These are phyloP conservation scores for Lachnellula cervina DNA, from an alignment of 2,329 filamentous ascomycete species.

Conservation along the genomic window DNA sequence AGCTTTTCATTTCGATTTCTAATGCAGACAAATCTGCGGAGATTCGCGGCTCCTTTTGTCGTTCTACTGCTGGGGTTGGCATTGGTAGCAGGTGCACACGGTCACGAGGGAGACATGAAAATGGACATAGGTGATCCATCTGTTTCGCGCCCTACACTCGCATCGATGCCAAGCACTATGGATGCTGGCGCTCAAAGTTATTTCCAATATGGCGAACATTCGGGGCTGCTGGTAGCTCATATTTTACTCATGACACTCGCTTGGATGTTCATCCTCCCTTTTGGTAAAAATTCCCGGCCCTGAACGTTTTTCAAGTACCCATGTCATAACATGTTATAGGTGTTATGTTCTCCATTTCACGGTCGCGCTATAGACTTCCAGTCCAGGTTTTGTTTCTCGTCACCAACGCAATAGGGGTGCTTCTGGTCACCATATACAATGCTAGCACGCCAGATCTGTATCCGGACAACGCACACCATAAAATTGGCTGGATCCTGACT, in stretches of 20 bases:
- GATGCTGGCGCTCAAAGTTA: constrained; percentile 34
- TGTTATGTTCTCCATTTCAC: constrained; percentile 79
- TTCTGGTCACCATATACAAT: constrained; percentile 70
- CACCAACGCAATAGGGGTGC: constrained; percentile 58
- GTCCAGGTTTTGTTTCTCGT: constrained; percentile 64
- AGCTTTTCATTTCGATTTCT: not conserved
- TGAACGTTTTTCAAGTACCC: not conserved
- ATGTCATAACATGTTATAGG: constrained; percentile 13
- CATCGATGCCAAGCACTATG: constrained; percentile 6
- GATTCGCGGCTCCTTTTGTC: constrained; percentile 5
- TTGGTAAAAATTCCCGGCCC: constrained; percentile 47
- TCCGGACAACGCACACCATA: constrained; percentile 81
- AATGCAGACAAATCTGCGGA: constrained; percentile 12
- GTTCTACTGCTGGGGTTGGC: constrained; percentile 16
- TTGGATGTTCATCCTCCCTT: constrained; percentile 66
- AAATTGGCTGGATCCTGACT: constrained; percentile 79
- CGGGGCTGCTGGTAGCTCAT: constrained; percentile 47
- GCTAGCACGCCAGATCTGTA: constrained; percentile 80
- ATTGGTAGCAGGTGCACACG: constrained; percentile 19
- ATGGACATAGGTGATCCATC: constrained; percentile 22
- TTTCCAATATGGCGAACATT: constrained; percentile 37
- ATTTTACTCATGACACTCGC: constrained; percentile 62
- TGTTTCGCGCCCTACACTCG: constrained; percentile 5
- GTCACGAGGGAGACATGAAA: constrained; percentile 30
- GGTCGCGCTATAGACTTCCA: constrained; percentile 67